Evolutionary conservation across 208 protist species (phyloP).

Genomic region (Leishmania guyanensis): DNA sequence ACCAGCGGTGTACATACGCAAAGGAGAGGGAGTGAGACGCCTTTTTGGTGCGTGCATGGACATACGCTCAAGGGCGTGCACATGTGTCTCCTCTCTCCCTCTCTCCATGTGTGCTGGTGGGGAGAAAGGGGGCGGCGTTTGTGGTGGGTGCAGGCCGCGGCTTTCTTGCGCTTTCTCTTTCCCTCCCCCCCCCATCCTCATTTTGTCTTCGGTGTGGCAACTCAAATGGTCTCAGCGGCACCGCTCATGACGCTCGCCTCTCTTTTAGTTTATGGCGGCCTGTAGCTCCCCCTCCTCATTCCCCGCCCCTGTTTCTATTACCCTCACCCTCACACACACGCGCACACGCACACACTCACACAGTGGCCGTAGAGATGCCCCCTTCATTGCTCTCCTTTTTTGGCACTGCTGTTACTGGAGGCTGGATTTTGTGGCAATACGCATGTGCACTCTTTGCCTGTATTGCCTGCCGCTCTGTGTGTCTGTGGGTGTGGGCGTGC

Average conservation of each 20-base stretch:
- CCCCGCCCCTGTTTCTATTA: background rate
- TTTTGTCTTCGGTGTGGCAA: background rate
- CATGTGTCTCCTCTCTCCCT: background rate
- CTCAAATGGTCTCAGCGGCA: background rate
- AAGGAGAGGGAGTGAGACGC: background rate
- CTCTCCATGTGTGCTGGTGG: no score
- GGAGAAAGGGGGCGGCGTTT: no score
- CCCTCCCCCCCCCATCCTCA: background rate
- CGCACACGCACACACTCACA: background rate
- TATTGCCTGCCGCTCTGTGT: background rate
- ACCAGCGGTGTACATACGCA: no score
- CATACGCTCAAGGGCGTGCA: background rate
- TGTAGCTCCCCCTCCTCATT: background rate
- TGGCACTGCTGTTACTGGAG: background rate
- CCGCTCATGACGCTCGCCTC: background rate
- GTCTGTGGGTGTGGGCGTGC: background rate
- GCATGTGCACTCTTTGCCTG: background rate
- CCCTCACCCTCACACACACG: background rate
- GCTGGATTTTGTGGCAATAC: background rate
- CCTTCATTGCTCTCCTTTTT: background rate
- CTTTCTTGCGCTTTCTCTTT: background rate
- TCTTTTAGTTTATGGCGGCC: background rate
- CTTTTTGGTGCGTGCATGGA: background rate
- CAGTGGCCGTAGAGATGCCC: background rate
- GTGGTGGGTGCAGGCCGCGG: background rate